Evolutionary conservation across 352 stramenopile species (phyloP), one percentile per base, ranked within the genome.

Genomic region (Halophytophthora batemanensis): DNA sequence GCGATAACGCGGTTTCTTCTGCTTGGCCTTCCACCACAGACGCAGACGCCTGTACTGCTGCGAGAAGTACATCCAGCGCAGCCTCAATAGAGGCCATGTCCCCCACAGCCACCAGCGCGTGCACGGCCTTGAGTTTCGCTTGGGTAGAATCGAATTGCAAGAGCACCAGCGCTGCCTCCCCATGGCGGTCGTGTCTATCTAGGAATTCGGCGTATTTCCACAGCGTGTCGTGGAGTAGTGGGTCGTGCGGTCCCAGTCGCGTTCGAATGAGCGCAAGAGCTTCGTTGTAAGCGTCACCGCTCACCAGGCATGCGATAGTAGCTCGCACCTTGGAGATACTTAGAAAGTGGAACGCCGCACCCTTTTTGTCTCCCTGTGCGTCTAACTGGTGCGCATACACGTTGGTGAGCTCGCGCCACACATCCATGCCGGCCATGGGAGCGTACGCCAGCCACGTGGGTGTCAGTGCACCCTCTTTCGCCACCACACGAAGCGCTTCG

Each of bases 361-460:
- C 40, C 28, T 74, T 81, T 22, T 69, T 72, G 28, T 89, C 71
- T 0, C 79, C 69, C 8, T 61, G 38, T 1, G 50, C 45, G 13
- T 77, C 66, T 1, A 90, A 56, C 34, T 90, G 82, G 1, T 56
- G 57, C 1, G 82, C 79, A 17, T 87, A 93, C 19, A 89, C 44
- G 22, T 69, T 68, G 2, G 76, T 74, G 40, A 87, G 59, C 36
- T 93, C 75, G 23, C 73, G 64, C 82, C 82, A 93, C 15, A 90
- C 66, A 22, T 87, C 74, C 41, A 83, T 42, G 2, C 82, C 82
- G n/a, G 71, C 80, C 74, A 87, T 84, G 1, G 82, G 79, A 19
- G 82, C 79, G 21, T 82, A 71, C 1, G 79, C 63, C n/a, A 93
- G 59, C 79, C 79, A 93, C 8, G 58, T 63, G 19, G 68, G 37